Conservation (phyloP, 768 basidiomycete species). For the Rhodotorula diobovata region DNA sequence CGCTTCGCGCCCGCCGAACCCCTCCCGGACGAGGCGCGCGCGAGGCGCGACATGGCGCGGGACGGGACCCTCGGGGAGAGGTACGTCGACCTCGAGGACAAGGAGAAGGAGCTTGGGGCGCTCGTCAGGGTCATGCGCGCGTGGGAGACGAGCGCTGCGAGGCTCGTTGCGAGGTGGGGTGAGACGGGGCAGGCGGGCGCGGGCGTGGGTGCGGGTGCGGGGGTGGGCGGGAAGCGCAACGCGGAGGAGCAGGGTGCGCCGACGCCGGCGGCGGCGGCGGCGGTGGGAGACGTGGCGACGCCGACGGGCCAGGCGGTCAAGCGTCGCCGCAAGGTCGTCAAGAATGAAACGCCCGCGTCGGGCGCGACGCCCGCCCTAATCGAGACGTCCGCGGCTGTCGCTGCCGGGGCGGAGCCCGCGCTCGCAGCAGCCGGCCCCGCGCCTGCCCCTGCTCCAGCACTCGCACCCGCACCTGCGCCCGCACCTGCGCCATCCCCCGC, state of each 20-base stretch:
- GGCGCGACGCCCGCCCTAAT: background rate
- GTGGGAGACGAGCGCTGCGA: background rate
- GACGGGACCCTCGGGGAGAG: background rate
- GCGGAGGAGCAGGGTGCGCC: too few relatives aligned
- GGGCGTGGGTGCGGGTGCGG: background rate
- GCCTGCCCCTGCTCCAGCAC: background rate
- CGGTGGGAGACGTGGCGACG: background rate
- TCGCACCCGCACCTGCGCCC: too few relatives aligned
- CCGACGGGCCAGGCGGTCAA: constrained; percentile 1
- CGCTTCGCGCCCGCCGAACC: background rate
- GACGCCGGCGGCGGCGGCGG: background rate
- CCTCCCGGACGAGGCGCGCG: background rate
- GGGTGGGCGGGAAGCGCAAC: background rate
- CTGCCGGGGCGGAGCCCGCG: background rate
- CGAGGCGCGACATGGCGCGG: background rate
- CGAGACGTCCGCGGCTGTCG: background rate
- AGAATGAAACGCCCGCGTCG: background rate
- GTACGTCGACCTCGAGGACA: background rate
- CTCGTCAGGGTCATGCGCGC: background rate
- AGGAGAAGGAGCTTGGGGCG: background rate
- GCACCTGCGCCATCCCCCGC: background rate
- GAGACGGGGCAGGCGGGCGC: too few relatives aligned
- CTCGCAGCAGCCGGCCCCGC: background rate
- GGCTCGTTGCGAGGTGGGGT: background rate
- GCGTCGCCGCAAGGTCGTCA: constrained; percentile 16